phyloP scores from a whole-genome alignment of 495 filamentous ascomycete species.

The Aspergillus ostianus region DNA sequence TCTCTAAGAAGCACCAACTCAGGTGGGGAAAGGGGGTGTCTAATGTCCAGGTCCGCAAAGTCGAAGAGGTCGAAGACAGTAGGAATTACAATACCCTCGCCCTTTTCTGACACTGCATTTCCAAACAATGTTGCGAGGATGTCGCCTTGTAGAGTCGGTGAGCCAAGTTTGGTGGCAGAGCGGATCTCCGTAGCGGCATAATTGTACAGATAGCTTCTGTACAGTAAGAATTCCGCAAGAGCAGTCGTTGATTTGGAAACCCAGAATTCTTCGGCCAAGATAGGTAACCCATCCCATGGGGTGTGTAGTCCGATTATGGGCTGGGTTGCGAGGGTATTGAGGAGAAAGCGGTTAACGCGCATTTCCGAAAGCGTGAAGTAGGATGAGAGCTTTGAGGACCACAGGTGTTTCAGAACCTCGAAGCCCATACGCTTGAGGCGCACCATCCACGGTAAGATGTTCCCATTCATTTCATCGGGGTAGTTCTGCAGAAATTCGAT shows the following conservation, averaged over 20 bases:
- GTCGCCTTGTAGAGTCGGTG: constrained; percentile 72
- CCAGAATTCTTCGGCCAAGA: constrained; percentile 60
- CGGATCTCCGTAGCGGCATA: constrained; percentile 84
- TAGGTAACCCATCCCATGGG: constrained; percentile 64
- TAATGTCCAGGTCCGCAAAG: constrained; percentile 72
- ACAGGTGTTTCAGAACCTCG: constrained; percentile 75
- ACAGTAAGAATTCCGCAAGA: constrained; percentile 69
- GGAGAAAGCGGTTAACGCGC: constrained; percentile 69
- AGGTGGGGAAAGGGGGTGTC: constrained; percentile 47
- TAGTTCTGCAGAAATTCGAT: constrained; percentile 63
- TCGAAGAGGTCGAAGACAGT: constrained; percentile 92
- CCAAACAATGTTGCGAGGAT: constrained; percentile 79
- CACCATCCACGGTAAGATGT: constrained; percentile 66
- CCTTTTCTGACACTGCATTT: constrained; percentile 60
- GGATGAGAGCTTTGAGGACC: constrained; percentile 80
- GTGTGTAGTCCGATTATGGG: constrained; percentile 59
- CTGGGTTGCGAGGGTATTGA: constrained; percentile 65
- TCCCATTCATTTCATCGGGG: constrained; percentile 59
- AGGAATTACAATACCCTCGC: constrained; percentile 59
- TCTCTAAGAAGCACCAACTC: constrained; percentile 54
- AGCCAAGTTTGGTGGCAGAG: constrained; percentile 63
- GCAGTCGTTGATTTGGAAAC: constrained; percentile 58
- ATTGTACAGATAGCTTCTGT: constrained; percentile 71
- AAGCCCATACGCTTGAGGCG: constrained; percentile 70
- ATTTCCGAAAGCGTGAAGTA: constrained; percentile 72